These are phyloP conservation scores for Amphicarpaea edgeworthii DNA, from an alignment of 306 rosid genomes.

Conservation along the genomic window DNA sequence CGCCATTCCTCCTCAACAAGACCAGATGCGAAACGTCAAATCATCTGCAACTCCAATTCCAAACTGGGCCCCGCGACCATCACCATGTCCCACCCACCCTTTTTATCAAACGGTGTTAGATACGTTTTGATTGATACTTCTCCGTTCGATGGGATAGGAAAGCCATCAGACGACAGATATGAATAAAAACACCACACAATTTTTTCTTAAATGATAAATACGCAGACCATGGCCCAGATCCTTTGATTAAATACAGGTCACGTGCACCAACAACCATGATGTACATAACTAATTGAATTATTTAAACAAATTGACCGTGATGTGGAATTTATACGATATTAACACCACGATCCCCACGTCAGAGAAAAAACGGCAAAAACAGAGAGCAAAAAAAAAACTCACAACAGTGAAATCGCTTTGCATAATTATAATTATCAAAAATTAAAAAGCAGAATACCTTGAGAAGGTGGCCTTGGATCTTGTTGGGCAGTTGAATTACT, in stretches of 20 bases:
- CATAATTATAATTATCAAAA: conserved; percentile 43
- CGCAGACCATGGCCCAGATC: conserved; percentile 72
- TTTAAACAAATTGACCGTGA: conserved; percentile 39
- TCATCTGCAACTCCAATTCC: conserved; percentile 49
- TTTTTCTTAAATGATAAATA: conserved; percentile 28
- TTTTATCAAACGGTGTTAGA: conserved; percentile 58
- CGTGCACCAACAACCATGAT: conserved; percentile 75
- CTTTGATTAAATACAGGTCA: conserved; percentile 73
- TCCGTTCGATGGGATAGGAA: conserved; percentile 41
- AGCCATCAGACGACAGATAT: conserved; percentile 20
- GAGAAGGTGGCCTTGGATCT: conserved; percentile 87
- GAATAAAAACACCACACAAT: not conserved
- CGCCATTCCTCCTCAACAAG: conserved; percentile 25
- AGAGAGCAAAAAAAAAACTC: not conserved
- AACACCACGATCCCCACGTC: conserved; percentile 49
- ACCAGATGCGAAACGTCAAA: conserved; percentile 60
- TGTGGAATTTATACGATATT: conserved; percentile 41
- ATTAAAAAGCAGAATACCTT: conserved; percentile 64
- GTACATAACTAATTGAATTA: conserved; percentile 49
- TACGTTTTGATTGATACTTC: conserved; percentile 52
- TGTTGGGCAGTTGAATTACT: conserved; percentile 79
- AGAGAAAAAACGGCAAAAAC: conserved; percentile 20
- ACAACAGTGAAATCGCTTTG: conserved; percentile 15
- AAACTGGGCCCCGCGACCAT: conserved; percentile 48
- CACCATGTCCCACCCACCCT: conserved; percentile 37